These are phyloP conservation scores for Kodamaea fukazawae DNA, from an alignment of 805 yeast species.

Conservation along the genomic window DNA sequence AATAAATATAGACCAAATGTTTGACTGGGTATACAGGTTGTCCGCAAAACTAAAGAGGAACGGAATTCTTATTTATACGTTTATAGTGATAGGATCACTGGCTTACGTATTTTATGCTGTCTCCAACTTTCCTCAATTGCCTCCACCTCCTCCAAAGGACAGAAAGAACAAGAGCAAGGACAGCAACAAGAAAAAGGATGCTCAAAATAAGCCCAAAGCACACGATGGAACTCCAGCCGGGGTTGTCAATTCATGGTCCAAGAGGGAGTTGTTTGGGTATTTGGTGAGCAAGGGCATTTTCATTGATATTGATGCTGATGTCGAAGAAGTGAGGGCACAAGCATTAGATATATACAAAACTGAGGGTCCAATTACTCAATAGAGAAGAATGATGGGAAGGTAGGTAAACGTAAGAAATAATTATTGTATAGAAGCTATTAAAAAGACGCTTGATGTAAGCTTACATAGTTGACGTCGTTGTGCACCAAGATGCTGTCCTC, in stretches of 20 bases:
- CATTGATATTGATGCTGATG: conserved; percentile 20
- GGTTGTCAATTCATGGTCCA: conserved; percentile 15
- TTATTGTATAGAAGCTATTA: too few relatives aligned
- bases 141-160: conserved; percentile 11
- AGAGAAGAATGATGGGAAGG: too few relatives aligned
- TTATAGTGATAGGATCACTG: conserved; percentile 28
- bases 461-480: too few relatives aligned
- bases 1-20: conserved; percentile 1
- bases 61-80: conserved; percentile 35
- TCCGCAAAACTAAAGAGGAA: conserved; percentile 30
- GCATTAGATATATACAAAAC: conserved; percentile 13
- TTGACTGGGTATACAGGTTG: conserved; percentile 29
- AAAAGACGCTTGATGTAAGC: too few relatives aligned
- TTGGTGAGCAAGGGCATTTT: conserved; percentile 14
- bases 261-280: conserved; percentile 17
- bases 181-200: conserved; percentile 3
- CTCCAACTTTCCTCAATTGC: conserved; percentile 14
- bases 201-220: neutral
- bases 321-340: conserved; percentile 10
- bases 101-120: conserved; percentile 25
- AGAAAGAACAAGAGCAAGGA: conserved; percentile 6
- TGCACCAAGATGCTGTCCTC: too few relatives aligned
- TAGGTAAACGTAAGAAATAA: too few relatives aligned
- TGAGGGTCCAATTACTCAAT: too few relatives aligned
- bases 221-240: too few relatives aligned